Evolutionary conservation across 2,329 filamentous ascomycete species (phyloP).

Genomic region (Verticillium tricorpus): DNA sequence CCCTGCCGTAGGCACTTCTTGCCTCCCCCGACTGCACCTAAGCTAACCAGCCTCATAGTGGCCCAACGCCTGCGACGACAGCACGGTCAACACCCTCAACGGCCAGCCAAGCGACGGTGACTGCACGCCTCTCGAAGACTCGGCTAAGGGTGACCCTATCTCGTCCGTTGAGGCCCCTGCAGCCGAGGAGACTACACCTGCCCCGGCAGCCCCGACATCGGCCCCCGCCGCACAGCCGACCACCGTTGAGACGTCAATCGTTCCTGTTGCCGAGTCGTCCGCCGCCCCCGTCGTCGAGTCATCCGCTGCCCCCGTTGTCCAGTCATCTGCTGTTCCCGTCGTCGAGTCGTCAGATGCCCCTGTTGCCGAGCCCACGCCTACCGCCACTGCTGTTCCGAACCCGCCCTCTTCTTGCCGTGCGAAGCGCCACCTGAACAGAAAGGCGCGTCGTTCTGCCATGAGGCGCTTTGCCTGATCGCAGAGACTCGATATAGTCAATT

Average conservation of each 20-base stretch:
- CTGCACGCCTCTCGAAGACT: constrained; percentile 18
- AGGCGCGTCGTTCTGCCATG: not conserved
- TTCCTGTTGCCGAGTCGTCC: not conserved
- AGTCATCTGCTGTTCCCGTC: not conserved
- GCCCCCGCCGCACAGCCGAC: not conserved
- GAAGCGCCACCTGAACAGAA: not conserved
- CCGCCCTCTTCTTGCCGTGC: not conserved
- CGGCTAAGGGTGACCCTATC: not conserved
- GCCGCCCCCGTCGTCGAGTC: not conserved
- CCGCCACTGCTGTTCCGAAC: not conserved
- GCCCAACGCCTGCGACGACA: constrained; percentile 26
- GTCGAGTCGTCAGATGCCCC: not conserved
- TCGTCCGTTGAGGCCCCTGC: not conserved
- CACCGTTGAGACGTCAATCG: not conserved
- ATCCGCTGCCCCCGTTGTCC: not conserved
- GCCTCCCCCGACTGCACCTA: not conserved
- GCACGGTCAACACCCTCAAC: constrained; percentile 24
- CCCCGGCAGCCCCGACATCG: not conserved
- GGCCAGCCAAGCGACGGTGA: constrained; percentile 25
- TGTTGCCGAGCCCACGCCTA: not conserved
- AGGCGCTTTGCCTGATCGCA: not conserved
- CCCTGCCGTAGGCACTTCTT: constrained; percentile 6
- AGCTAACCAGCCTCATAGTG: constrained; percentile 9
- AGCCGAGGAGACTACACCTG: not conserved
- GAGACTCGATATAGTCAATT: no score